Evolutionary conservation across 2,329 filamentous ascomycete species (phyloP).

Genomic region (Neoscytalidium dimidiatum): DNA sequence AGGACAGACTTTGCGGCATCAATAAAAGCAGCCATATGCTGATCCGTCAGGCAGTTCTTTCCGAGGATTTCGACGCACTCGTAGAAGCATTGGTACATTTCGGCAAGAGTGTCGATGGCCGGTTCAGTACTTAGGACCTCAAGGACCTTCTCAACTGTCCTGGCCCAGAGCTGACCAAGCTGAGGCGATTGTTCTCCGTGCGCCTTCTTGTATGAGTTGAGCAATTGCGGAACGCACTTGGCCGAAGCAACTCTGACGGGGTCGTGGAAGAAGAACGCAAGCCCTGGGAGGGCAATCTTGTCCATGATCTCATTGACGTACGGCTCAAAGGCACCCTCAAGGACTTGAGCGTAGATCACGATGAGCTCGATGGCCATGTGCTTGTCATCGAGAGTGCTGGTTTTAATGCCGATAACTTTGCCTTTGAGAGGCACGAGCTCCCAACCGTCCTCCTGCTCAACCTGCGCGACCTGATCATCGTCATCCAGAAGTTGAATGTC

Average conservation of each 20-base stretch:
- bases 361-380: slow-evolving; percentile 99
- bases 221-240: slow-evolving; percentile 88
- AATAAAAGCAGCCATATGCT: slow-evolving; percentile 86
- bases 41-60: slow-evolving; percentile 73
- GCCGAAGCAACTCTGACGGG: slow-evolving; percentile 93
- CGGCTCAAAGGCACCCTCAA: slow-evolving; percentile 89
- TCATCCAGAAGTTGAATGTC: slow-evolving; percentile 96
- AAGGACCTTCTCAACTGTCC: slow-evolving; percentile 84
- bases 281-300: slow-evolving; percentile 88
- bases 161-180: slow-evolving; percentile 79
- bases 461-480: slow-evolving; percentile 87
- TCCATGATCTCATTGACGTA: slow-evolving; percentile 95
- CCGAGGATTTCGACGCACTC: slow-evolving; percentile 95
- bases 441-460: slow-evolving; percentile 96
- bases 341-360: slow-evolving; percentile 92
- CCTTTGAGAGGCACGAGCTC: slow-evolving; percentile 95
- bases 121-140: slow-evolving; percentile 93
- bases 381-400: slow-evolving; percentile 95
- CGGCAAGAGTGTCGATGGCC: slow-evolving; percentile 91
- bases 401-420: slow-evolving; percentile 98
- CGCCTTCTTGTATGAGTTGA: slow-evolving; percentile 91
- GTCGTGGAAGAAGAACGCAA: slow-evolving; percentile 99
- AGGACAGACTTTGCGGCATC: slow-evolving; percentile 81
- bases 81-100: slow-evolving; percentile 99
- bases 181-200: slow-evolving; percentile 80